A percentile compares a stretch with the other conserved stretches of the same genome.
These are phyloP conservation scores for Carpinus viminea DNA, from an alignment of 306 rosid species.

Conservation along the genomic window DNA sequence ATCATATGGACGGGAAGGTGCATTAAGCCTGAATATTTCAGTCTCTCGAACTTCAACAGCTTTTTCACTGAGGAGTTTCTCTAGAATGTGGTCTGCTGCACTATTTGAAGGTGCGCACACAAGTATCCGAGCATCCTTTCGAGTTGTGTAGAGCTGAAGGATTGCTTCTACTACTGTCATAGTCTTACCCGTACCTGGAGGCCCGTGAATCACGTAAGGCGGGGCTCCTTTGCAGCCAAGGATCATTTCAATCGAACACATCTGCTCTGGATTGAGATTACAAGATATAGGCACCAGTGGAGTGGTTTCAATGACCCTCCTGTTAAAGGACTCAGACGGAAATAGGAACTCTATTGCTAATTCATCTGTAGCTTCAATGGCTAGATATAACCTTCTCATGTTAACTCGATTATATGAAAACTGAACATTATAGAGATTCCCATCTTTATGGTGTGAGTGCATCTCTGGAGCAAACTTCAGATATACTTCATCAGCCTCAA, in stretches of 20 bases:
- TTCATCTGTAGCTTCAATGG: constrained; percentile 51
- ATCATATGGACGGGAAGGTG: constrained; percentile 59
- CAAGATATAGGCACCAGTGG: constrained; percentile 58
- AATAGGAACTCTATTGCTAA: constrained; percentile 58
- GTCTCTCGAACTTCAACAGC: constrained; percentile 37
- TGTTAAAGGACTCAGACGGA: constrained; percentile 46
- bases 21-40: constrained; percentile 84
- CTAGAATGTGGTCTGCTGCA: constrained; percentile 83
- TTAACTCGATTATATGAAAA: constrained; percentile 71
- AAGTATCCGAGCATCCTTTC: constrained; percentile 56
- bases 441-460: constrained; percentile 53
- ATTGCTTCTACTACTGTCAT: constrained; percentile 74
- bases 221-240: constrained; percentile 84
- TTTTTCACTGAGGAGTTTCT: constrained; percentile 54
- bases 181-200: constrained; percentile 96
- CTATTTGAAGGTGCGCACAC: constrained; percentile 89
- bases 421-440: constrained; percentile 52
- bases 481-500: constrained; percentile 80
- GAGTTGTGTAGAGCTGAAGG: constrained; percentile 64
- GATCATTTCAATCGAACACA: constrained; percentile 58
- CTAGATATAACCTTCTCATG: constrained; percentile 83
- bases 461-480: constrained; percentile 61
- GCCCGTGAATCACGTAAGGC: constrained; percentile 83
- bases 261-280: constrained; percentile 66
- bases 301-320: constrained; percentile 49